These are phyloP conservation scores for Marasmius oreades DNA, from an alignment of 1,284 basidiomycete species.

Conservation along the genomic window DNA sequence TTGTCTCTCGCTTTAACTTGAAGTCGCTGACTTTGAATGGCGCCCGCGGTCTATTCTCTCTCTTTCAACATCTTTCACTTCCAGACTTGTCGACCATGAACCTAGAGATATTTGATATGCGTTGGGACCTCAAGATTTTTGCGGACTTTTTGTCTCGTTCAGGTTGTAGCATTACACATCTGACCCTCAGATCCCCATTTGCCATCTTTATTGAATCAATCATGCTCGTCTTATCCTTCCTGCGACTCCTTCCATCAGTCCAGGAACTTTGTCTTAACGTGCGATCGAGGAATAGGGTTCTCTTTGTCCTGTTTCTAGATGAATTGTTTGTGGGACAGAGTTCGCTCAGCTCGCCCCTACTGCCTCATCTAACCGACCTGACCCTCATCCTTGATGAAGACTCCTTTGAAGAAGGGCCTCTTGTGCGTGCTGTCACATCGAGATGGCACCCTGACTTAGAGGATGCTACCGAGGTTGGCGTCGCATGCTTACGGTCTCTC, in stretches of 20 bases:
- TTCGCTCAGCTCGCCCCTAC: background rate
- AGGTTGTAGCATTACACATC: background rate
- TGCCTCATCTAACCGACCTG: background rate
- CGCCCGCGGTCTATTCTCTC: no score
- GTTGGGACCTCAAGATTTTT: no score
- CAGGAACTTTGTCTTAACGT: background rate
- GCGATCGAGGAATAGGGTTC: background rate
- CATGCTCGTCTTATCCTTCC: background rate
- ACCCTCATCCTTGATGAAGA: background rate
- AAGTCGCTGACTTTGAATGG: no score
- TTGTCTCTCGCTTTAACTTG: background rate
- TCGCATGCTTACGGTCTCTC: background rate
- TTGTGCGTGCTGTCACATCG: background rate
- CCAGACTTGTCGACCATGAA: background rate
- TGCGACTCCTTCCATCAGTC: background rate
- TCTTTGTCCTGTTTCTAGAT: background rate
- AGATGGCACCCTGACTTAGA: background rate
- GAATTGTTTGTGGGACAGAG: background rate
- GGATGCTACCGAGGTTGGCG: background rate
- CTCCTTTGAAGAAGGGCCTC: background rate
- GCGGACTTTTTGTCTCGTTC: background rate
- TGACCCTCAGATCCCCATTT: background rate
- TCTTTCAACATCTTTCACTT: background rate
- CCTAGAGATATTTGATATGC: background rate
- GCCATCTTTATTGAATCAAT: no score